Base-by-base conservation (phyloP, 257 asterid genomes). In the Solanum sitiens region DNA sequence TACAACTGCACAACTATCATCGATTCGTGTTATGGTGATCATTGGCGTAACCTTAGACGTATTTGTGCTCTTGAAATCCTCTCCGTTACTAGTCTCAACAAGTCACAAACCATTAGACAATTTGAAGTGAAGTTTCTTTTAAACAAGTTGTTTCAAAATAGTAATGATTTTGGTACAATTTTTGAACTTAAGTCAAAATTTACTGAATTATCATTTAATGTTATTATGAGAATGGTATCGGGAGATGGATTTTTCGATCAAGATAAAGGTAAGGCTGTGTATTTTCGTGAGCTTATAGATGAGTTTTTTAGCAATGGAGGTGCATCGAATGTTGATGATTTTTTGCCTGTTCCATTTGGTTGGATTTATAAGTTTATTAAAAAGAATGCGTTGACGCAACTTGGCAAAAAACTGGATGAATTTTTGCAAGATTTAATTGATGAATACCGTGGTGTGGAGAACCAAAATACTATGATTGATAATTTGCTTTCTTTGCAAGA, bases 21-120 rank as follows among this genome's bases (percentile, higher is more conserved):
- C 2, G 77, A 50, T 16, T 50, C 92, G 25, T 67, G 91, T 1
- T 89, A 92, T 8, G 92, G 92, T 5, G 91, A 87, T 18, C 91
- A 88, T 35, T 92, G 92, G 94, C 89, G 92, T 56, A 91, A 91
- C 85, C 89, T 89, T 5, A 85, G 93, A 5, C 87, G 90, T 15
- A 37, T 92, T 61, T 86, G 87, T 35, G 14, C 91, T 2, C 73
- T 68, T 13, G 92, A 89, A 61, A 88, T 92, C 14, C 87, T 91
- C 80, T 91, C 93, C 23, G 16, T 90, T 2, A 39, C 45, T 21
- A 91, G 92, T 23, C 80, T 92, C 11, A 86, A 87, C 61, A 18
- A 10, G 82, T 92, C 89, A 72, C 82, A 63, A 11, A 67, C 87
- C 15, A 86, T 89, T 15, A 68, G 93, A 33, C 44, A 87, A 47